Conservation (phyloP, 1,139 yeast species). For the Geotrichum bryndzae region DNA sequence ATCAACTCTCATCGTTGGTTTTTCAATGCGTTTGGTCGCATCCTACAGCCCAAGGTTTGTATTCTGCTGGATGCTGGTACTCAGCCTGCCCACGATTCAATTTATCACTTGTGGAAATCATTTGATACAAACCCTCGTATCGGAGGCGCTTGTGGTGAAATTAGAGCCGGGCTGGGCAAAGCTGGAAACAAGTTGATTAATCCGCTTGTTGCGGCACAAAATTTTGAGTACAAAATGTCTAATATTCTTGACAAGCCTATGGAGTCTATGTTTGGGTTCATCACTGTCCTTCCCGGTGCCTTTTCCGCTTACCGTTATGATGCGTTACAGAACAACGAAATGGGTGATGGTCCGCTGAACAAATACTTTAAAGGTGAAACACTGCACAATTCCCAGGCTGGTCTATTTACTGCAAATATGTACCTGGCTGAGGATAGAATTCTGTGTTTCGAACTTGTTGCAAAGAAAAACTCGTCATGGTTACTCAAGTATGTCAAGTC, state of each 20-base stretch:
- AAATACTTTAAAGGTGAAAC: conserved; percentile 72
- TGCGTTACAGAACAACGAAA: conserved; percentile 37
- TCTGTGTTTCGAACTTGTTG: conserved; percentile 73
- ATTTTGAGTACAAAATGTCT: conserved; percentile 77
- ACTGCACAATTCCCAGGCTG: conserved; percentile 51
- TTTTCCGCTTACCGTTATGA: conserved; percentile 75
- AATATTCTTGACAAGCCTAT: conserved; percentile 78
- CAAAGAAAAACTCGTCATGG: conserved; percentile 57
- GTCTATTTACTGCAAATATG: conserved; percentile 77
- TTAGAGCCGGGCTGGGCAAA: conserved; percentile 61
- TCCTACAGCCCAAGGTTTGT: conserved; percentile 63
- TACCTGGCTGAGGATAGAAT: conserved; percentile 82
- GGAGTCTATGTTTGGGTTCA: conserved; percentile 78
- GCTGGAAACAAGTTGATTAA: conserved; percentile 49
- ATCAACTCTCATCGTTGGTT: conserved; percentile 85
- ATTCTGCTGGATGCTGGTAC: conserved; percentile 78
- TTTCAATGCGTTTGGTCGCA: conserved; percentile 71
- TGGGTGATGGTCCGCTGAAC: conserved; percentile 56
- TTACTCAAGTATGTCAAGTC: conserved; percentile 64
- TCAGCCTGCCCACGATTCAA: conserved; percentile 63
- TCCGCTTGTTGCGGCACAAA: conserved; percentile 79
- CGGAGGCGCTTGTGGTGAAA: conserved; percentile 90
- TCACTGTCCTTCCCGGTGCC: conserved; percentile 79
- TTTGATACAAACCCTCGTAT: conserved; percentile 61
- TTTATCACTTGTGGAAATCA: conserved; percentile 68